Conservation (phyloP, 164 flowering plant genomes). For the Protea cynaroides region DNA sequence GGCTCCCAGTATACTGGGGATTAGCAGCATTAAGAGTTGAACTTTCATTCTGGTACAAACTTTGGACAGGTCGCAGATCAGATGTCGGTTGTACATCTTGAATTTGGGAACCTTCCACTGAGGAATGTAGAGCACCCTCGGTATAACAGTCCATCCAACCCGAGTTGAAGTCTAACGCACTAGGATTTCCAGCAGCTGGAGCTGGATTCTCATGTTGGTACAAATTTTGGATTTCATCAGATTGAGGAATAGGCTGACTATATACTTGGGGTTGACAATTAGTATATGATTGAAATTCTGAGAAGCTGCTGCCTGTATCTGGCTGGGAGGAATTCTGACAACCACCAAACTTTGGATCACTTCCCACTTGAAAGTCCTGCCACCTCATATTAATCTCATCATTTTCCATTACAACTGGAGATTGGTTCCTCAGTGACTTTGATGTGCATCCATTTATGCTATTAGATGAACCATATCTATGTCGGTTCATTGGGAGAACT, state of each 20-base stretch:
- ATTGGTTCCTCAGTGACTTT: conserved; percentile 8
- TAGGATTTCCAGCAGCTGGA: conserved; percentile 5
- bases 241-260: conserved; percentile 14
- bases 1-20: conserved; percentile 9
- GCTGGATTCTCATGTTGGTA: conserved; percentile 8
- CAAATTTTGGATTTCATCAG: conserved; percentile 18
- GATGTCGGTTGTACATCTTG: conserved; percentile 15
- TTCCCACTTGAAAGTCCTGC: conserved; percentile 12
- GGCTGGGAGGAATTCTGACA: conserved; percentile 14
- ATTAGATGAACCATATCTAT: conserved; percentile 13
- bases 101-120: conserved; percentile 9
- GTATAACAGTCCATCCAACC: conserved; percentile 8
- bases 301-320: conserved; percentile 1
- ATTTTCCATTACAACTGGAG: conserved; percentile 3
- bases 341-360: conserved; percentile 5
- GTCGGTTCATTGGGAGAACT: conserved; percentile 6
- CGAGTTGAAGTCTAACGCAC: conserved; percentile 10
- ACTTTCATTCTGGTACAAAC: too few species aligned
- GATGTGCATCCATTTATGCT: conserved; percentile 6
- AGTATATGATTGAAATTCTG: not conserved
- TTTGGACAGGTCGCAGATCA: conserved; percentile 1
- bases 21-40: conserved; percentile 8
- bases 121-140: conserved; percentile 12
- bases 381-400: conserved; percentile 3
- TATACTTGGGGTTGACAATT: conserved; percentile 11